A percentile compares a stretch with the other conserved stretches of the same genome.
phyloP scores from a whole-genome alignment of 2,329 filamentous ascomycete genomes.

The Davidsoniella neocaledoniae region DNA sequence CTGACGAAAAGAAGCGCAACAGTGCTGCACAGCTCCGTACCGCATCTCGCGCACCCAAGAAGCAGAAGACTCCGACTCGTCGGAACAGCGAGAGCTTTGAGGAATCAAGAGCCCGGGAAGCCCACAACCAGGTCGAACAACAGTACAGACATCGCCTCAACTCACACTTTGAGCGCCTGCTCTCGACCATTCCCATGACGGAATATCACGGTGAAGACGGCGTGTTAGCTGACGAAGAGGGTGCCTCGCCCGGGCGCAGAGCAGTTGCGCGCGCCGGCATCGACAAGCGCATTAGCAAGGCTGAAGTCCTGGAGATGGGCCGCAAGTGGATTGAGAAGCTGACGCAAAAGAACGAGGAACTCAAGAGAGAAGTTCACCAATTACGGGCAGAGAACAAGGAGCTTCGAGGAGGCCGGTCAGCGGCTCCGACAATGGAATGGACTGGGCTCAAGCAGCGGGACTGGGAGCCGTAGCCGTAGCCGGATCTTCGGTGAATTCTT shows the following conservation, averaged over 20 bases:
- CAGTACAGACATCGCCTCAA: slow-evolving; percentile 32
- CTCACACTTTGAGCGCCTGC: slow-evolving; percentile 27
- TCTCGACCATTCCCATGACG: slow-evolving; percentile 23
- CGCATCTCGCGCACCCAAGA: slow-evolving; percentile 13
- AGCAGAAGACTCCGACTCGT: slow-evolving; percentile 7
- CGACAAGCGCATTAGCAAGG: slow-evolving; percentile 24
- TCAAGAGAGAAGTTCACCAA: not conserved
- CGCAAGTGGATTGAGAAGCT: slow-evolving; percentile 25
- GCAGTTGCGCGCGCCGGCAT: slow-evolving; percentile 14
- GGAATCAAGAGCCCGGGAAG: slow-evolving; percentile 19
- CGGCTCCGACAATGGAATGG: not conserved
- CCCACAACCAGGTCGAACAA: slow-evolving; percentile 31
- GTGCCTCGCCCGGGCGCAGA: slow-evolving; percentile 16
- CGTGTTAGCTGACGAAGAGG: slow-evolving; percentile 15
- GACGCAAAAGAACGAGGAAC: slow-evolving; percentile 19
- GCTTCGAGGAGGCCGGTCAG: not conserved
- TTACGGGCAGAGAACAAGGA: slow-evolving; percentile 4
- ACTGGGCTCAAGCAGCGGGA: not conserved
- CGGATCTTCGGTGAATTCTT: no score
- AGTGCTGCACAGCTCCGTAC: slow-evolving; percentile 13
- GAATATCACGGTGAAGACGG: slow-evolving; percentile 17
- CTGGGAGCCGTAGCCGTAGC: not conserved
- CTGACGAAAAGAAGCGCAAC: slow-evolving; percentile 12
- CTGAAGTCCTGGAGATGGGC: slow-evolving; percentile 29
- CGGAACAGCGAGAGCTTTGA: slow-evolving; percentile 28